These are phyloP conservation scores for Oehlia diaphana DNA, from an alignment of 192 early-diverging fungal genomes.

Conservation along the genomic window DNA sequence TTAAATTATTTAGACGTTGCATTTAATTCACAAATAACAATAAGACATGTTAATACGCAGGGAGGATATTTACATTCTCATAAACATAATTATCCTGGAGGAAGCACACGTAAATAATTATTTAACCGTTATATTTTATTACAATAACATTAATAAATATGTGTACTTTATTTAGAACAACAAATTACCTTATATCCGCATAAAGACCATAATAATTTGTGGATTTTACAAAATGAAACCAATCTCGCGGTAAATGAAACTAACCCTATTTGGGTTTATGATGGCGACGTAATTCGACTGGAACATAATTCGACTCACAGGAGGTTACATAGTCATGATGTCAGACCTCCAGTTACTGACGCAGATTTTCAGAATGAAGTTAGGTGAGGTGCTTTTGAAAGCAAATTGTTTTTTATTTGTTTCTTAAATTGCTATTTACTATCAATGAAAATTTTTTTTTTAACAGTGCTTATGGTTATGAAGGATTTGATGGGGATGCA, in stretches of 20 bases:
- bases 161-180: slow-evolving; percentile 38
- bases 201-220: slow-evolving; percentile 89
- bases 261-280: slow-evolving; percentile 50
- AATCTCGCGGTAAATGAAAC: slow-evolving; percentile 32
- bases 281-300: slow-evolving; percentile 82
- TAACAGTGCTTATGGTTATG: slow-evolving; percentile 64
- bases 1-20: slow-evolving; percentile 53
- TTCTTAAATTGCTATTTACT: not conserved
- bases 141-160: not conserved
- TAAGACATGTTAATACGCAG: slow-evolving; percentile 68
- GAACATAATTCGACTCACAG: slow-evolving; percentile 61
- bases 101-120: slow-evolving; percentile 67
- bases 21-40: slow-evolving; percentile 59
- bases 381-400: slow-evolving; percentile 36
- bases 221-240: slow-evolving; percentile 52
- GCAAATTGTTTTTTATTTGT: not conserved
- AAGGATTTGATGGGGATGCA: slow-evolving; percentile 76
- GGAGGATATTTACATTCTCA: slow-evolving; percentile 83
- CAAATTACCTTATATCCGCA: slow-evolving; percentile 48
- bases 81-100: slow-evolving; percentile 60
- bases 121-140: not conserved
- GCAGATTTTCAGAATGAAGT: slow-evolving; percentile 77
- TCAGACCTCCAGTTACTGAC: slow-evolving; percentile 65
- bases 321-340: slow-evolving; percentile 74
- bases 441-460: no score